Evolutionary conservation across 106 monocot genomes (phyloP), one percentile per base, ranked within the genome.

Genomic region (Apostasia shenzhenica): DNA sequence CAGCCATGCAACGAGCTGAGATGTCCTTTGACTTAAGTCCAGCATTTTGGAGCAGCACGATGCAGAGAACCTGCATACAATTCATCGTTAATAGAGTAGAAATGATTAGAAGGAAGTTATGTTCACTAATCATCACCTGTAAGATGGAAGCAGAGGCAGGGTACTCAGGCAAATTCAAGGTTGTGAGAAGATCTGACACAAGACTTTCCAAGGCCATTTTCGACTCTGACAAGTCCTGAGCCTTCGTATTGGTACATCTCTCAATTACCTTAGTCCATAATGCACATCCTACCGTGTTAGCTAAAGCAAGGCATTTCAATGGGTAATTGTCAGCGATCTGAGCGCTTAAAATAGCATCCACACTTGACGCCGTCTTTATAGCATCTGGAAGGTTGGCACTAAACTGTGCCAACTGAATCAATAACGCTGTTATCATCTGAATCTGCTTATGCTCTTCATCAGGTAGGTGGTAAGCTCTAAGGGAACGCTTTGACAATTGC

Each of bases 401-500:
- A 65, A 79, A 87, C 67, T 99, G 99, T 67, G 88, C 87, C 76
- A 99, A 68, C 59, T 99, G 99, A 78, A 99, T 84, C 48, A 99
- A 70, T 71, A 93, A 80, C 3, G 93, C 99, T 46, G 99, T 93
- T 60, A 93, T 78, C 99, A 99, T 93, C 79, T 99, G 99, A 72
- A 99, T 99, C 67, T 99, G 99, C 76, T 88, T 99, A 58, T 89
- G 85, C 43, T 99, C 99, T 77, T 87, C 99, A 85, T 97, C 97
- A 59, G 85, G 85, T 40, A 99, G 71, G 85, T 87, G 93, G 66
- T 83, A 99, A 57, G 87, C 78, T 76, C 99, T 90, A 45, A 83
- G 47, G 6, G 99, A 77, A 50, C 85, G 83, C 73, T 87, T 92
- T n/a, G 89, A 90, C 77, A 70, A 79, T 76, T 93, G 93, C 68